Conservation (phyloP, 805 yeast species). For the Wickerhamiella azymoides region DNA sequence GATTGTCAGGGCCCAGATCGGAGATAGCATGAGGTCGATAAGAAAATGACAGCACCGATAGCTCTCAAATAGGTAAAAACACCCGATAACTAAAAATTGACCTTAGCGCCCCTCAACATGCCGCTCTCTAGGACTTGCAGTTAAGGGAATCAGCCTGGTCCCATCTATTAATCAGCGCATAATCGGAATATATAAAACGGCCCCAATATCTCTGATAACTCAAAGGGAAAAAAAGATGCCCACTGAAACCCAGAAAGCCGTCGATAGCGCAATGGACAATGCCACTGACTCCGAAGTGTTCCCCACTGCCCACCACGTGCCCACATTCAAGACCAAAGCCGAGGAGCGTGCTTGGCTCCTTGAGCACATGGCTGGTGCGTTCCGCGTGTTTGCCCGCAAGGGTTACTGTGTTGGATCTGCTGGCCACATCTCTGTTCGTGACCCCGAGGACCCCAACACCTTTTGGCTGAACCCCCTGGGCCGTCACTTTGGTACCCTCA, state of each 20-base stretch:
- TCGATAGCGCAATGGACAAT: background rate
- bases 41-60: no score
- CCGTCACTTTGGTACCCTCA: conserved; percentile 51
- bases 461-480: conserved; percentile 87
- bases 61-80: no score
- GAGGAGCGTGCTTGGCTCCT: conserved; percentile 20
- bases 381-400: conserved; percentile 66
- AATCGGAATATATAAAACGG: background rate
- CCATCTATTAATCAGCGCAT: background rate
- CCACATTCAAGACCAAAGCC: conserved; percentile 12
- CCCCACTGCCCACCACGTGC: conserved; percentile 15
- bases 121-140: background rate
- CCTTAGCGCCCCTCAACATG: background rate
- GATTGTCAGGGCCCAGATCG: no score
- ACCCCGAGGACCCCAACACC: conserved; percentile 64
- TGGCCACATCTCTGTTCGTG: conserved; percentile 77
- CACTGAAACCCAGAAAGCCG: background rate
- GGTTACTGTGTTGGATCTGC: conserved; percentile 68
- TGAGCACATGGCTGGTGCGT: conserved; percentile 74
- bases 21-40: no score
- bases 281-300: background rate
- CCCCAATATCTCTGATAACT: background rate
- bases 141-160: background rate
- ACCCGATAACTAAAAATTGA: no score
- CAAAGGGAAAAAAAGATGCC: background rate